These are phyloP conservation scores for Stachybotrys echinatus DNA, from an alignment of 2,329 filamentous ascomycete genomes.

Conservation along the genomic window DNA sequence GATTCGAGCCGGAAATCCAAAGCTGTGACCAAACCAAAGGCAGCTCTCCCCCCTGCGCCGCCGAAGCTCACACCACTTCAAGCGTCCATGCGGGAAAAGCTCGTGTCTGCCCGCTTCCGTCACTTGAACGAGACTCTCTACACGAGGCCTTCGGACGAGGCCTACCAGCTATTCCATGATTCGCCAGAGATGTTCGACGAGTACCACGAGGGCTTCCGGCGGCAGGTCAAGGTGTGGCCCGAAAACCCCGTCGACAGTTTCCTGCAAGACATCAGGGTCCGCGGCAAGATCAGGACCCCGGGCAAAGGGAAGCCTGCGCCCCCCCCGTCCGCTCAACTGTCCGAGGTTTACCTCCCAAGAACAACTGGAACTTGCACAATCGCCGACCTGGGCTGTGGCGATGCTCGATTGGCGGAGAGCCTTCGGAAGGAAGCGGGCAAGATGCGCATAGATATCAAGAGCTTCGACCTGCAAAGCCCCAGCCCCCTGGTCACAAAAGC, in stretches of 20 bases:
- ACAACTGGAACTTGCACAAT: conserved; percentile 70
- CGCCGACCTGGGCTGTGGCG: conserved; percentile 89
- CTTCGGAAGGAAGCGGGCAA: conserved; percentile 60
- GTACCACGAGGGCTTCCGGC: conserved; percentile 94
- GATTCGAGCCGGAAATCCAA: not conserved
- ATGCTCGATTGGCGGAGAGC: conserved; percentile 71
- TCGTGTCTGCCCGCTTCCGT: conserved; percentile 91
- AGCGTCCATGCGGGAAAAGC: conserved; percentile 88
- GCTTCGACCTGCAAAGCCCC: conserved; percentile 81
- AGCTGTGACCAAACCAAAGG: conserved; percentile 5
- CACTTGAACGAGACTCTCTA: conserved; percentile 97
- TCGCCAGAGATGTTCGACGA: conserved; percentile 92
- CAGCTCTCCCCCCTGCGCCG: conserved; percentile 33
- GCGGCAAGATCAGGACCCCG: conserved; percentile 50
- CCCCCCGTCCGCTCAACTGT: conserved; percentile 15
- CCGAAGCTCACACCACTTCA: conserved; percentile 84
- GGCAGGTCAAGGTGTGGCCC: conserved; percentile 93
- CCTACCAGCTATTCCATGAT: conserved; percentile 75
- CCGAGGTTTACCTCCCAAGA: conserved; percentile 57
- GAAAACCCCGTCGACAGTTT: conserved; percentile 93
- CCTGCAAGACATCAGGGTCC: conserved; percentile 61
- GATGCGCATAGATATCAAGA: conserved; percentile 69
- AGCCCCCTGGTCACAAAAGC: conserved; percentile 75
- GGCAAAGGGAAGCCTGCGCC: conserved; percentile 22
- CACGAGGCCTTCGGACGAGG: conserved; percentile 78